Evolutionary conservation across 495 filamentous ascomycete species (phyloP).

Genomic region (Penicillium steckii): DNA sequence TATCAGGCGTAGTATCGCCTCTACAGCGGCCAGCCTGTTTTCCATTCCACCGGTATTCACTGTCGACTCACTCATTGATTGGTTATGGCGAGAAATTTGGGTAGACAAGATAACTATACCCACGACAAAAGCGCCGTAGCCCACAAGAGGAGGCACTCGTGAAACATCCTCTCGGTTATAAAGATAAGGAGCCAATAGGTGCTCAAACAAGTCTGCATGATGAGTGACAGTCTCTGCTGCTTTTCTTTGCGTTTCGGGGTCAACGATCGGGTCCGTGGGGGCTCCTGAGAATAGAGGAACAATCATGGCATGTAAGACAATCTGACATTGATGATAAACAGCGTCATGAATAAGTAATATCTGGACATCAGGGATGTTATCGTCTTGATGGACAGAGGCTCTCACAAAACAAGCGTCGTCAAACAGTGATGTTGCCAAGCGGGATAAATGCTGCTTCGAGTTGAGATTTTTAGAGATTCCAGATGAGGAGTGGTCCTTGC

Average conservation of each 20-base stretch:
- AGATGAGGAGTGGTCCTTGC: background rate
- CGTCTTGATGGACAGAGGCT: background rate
- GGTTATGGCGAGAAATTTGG: background rate
- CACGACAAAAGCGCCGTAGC: slow-evolving; percentile 2
- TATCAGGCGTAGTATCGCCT: background rate
- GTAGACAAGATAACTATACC: background rate
- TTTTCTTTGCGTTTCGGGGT: background rate
- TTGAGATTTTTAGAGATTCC: background rate
- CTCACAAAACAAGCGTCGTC: background rate
- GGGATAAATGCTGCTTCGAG: background rate
- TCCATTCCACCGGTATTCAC: background rate
- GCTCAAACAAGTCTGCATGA: background rate
- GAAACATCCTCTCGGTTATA: background rate
- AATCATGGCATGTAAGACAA: slow-evolving; percentile 1
- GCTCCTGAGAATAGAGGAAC: slow-evolving; percentile 2
- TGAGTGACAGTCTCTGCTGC: background rate
- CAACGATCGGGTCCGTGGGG: background rate
- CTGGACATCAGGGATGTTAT: background rate
- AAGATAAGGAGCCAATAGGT: slow-evolving; percentile 1
- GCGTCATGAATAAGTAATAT: background rate
- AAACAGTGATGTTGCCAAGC: background rate
- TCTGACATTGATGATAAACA: slow-evolving; percentile 3
- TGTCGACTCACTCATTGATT: background rate
- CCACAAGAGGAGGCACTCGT: background rate
- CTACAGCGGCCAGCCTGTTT: background rate